These are phyloP conservation scores for Apiospora malaysiana DNA, from an alignment of 2,329 filamentous ascomycete species.

Conservation along the genomic window DNA sequence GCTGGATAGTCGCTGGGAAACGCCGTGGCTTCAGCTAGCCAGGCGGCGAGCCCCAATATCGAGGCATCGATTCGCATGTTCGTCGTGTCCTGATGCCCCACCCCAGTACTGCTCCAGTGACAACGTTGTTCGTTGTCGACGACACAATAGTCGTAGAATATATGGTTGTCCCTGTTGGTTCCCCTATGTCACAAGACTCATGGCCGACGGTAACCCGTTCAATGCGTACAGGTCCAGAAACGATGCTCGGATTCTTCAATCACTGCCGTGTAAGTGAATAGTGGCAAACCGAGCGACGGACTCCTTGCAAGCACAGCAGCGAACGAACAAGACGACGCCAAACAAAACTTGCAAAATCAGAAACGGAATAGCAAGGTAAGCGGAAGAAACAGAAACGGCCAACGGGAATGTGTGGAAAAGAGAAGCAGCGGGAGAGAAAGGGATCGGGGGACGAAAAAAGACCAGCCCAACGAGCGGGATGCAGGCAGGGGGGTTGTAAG, in stretches of 20 bases:
- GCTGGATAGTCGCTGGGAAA: too few relatives aligned
- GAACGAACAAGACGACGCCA: not conserved
- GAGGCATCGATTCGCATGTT: conserved; percentile 22
- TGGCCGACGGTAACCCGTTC: not conserved
- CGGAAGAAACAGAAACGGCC: not conserved
- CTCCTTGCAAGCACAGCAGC: not conserved
- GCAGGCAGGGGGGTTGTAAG: not conserved
- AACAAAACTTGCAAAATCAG: not conserved
- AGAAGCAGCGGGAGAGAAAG: not conserved
- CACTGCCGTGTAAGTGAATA: not conserved
- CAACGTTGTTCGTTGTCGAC: not conserved
- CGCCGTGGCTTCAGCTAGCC: not conserved
- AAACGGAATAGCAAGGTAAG: not conserved
- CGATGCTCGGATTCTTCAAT: not conserved
- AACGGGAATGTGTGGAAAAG: not conserved
- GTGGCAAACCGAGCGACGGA: not conserved
- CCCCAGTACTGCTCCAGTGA: not conserved
- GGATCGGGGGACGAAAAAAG: conserved; percentile 39
- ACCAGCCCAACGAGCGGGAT: conserved; percentile 30
- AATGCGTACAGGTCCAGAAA: too few relatives aligned
- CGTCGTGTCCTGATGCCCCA: not conserved
- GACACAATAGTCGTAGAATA: not conserved
- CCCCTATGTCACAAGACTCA: not conserved
- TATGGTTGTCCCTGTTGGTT: not conserved
- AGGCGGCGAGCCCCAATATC: conserved; percentile 18